Evolutionary conservation across 2,329 filamentous ascomycete genomes (phyloP).

Genomic region (Rhynchosporium graminicola): DNA sequence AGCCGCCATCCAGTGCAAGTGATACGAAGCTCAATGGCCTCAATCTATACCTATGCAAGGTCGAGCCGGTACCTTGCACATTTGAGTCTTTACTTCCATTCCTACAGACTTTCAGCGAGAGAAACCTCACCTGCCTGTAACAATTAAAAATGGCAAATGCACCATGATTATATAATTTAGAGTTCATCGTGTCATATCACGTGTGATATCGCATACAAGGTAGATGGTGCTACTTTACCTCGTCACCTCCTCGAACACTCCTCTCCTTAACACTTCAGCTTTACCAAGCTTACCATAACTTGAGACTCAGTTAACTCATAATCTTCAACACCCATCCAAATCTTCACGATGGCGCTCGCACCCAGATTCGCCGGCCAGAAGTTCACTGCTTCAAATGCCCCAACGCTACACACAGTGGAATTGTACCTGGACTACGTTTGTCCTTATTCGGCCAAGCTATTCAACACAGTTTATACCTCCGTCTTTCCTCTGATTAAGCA

Average conservation of each 20-base stretch:
- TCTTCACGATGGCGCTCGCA: constrained; percentile 65
- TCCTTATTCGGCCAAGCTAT: constrained; percentile 69
- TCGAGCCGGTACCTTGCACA: too few species aligned
- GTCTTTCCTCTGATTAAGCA: constrained; percentile 65
- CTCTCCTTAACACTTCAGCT: neutral
- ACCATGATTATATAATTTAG: neutral
- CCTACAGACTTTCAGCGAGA: too few species aligned
- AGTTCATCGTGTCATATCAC: constrained; percentile 1
- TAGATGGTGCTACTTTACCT: neutral
- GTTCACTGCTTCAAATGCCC: constrained; percentile 48
- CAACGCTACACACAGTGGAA: constrained; percentile 60
- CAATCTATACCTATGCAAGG: too few species aligned
- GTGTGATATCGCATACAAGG: neutral
- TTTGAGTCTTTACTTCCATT: too few species aligned
- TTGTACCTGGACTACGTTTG: constrained; percentile 88
- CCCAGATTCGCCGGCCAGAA: constrained; percentile 76
- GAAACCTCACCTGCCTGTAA: neutral
- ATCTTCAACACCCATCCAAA: neutral
- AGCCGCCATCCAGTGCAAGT: too few species aligned
- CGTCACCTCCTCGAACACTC: neutral
- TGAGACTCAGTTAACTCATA: too few species aligned
- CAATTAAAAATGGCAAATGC: neutral
- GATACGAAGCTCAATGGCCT: too few species aligned
- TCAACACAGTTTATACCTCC: constrained; percentile 70
- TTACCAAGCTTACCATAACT: neutral